A percentile compares a stretch with the other conserved stretches of the same genome.
These are phyloP conservation scores for Triangularia verruculosa DNA, from an alignment of 2,329 filamentous ascomycete genomes.

Conservation along the genomic window DNA sequence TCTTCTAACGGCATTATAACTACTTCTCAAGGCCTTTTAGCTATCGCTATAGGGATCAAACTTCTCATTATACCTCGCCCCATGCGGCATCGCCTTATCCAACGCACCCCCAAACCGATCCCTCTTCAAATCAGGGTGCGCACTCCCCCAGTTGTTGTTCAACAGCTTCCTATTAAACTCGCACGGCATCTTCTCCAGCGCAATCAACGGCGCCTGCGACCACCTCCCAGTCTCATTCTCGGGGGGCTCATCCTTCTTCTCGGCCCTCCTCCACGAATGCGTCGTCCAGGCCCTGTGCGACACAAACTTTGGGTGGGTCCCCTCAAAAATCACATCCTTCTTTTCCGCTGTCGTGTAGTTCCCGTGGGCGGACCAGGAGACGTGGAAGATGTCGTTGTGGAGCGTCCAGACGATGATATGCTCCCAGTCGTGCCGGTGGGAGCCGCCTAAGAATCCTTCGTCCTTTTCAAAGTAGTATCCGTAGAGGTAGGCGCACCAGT, in stretches of 20 bases:
- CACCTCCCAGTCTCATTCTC: neutral
- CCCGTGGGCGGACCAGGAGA: neutral
- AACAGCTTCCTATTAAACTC: neutral
- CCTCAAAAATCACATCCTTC: neutral
- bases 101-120: neutral
- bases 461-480: slow-evolving; percentile 4
- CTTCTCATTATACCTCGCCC: neutral
- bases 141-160: neutral
- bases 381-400: neutral
- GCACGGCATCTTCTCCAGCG: neutral
- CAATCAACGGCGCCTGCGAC: neutral
- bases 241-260: neutral
- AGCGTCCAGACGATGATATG: neutral
- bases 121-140: neutral
- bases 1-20: too few species aligned
- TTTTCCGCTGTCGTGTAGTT: neutral
- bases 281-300: neutral
- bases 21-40: neutral
- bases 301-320: neutral
- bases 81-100: neutral
- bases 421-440: neutral
- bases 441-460: neutral
- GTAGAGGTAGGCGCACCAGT: slow-evolving; percentile 3
- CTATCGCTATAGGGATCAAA: neutral
- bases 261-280: neutral